phyloP scores from a whole-genome alignment of 345 rosid genomes.

The Eucalyptus polyanthemos region DNA sequence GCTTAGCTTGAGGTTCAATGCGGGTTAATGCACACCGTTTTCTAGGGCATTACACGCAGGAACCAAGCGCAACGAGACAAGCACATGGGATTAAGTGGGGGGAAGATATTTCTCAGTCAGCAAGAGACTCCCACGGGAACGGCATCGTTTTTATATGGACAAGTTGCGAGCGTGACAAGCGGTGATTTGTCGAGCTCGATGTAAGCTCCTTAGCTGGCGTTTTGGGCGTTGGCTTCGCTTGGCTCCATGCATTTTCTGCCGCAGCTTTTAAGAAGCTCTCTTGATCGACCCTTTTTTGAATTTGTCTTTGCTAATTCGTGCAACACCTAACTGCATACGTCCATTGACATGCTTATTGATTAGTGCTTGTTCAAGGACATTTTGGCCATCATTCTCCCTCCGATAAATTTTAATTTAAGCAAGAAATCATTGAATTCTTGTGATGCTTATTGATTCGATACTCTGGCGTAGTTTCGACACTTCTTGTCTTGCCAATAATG shows the following conservation, averaged over 20 bases:
- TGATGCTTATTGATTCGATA: neutral
- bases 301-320: neutral
- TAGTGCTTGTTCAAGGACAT: neutral
- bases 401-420: neutral
- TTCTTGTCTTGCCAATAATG: neutral
- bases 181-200: conserved; percentile 43
- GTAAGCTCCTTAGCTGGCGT: conserved; percentile 15
- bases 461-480: neutral
- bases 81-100: neutral
- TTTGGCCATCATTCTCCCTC: neutral
- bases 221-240: neutral
- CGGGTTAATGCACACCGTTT: neutral
- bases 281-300: neutral
- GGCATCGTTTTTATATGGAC: neutral
- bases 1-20: neutral
- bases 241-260: neutral
- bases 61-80: neutral
- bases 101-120: neutral
- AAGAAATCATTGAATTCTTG: neutral
- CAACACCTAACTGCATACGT: neutral
- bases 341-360: neutral
- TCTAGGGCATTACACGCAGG: neutral
- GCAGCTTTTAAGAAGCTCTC: neutral
- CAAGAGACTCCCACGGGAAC: neutral
- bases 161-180: neutral